Conservation (phyloP, 257 asterid genomes). For the Solanum rostratum region DNA sequence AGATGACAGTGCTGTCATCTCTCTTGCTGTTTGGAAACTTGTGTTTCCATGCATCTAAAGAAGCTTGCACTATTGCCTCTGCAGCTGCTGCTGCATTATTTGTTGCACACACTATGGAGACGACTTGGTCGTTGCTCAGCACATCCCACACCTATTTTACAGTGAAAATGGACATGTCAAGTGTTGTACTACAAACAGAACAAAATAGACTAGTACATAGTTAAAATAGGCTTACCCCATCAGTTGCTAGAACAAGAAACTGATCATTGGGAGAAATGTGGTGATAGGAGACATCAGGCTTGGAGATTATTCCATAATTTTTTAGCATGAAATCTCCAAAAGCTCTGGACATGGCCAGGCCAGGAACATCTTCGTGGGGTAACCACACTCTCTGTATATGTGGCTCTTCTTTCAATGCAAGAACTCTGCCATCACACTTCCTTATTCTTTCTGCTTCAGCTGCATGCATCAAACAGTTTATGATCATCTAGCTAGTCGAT, state of each 20-base stretch:
- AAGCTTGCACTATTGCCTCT: conserved; percentile 58
- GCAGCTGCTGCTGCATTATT: conserved; percentile 50
- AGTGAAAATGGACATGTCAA: background rate
- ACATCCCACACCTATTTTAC: conserved; percentile 76
- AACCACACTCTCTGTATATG: conserved; percentile 73
- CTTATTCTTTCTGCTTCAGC: conserved; percentile 80
- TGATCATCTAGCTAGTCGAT: background rate
- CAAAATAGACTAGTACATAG: too few species aligned
- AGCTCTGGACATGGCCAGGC: conserved; percentile 86
- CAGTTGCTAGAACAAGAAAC: conserved; percentile 73
- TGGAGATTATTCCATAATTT: conserved; percentile 50
- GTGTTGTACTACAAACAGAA: background rate
- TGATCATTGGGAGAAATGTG: conserved; percentile 41
- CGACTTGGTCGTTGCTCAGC: conserved; percentile 49
- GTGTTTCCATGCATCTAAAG: conserved; percentile 46
- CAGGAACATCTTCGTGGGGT: conserved; percentile 65
- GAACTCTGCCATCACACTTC: conserved; percentile 60
- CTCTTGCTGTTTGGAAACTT: conserved; percentile 54
- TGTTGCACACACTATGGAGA: conserved; percentile 31
- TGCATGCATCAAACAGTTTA: conserved; percentile 13
- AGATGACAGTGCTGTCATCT: conserved; percentile 67
- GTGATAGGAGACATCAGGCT: conserved; percentile 53
- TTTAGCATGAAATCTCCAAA: conserved; percentile 75
- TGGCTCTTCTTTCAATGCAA: conserved; percentile 56
- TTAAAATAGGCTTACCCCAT: conserved; percentile 40